Evolutionary conservation across 306 rosid genomes (phyloP).

Genomic region (Notholithocarpus densiflorus): DNA sequence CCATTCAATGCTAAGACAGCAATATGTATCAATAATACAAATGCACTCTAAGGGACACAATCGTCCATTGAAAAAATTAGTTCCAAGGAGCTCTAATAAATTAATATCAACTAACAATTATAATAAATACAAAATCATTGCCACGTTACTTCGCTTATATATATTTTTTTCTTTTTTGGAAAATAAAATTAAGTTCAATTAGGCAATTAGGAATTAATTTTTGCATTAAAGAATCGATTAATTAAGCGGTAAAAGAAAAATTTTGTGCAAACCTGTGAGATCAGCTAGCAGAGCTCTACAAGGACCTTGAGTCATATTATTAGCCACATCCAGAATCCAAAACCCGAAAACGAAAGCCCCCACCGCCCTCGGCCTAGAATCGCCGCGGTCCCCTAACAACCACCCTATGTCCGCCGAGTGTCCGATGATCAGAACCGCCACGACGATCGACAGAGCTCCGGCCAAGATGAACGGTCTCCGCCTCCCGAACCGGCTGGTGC

Average conservation of each 20-base stretch:
- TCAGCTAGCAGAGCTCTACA: constrained; percentile 88
- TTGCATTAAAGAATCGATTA: background rate
- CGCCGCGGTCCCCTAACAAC: constrained; percentile 54
- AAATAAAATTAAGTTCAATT: too few species aligned
- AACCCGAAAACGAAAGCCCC: constrained; percentile 66
- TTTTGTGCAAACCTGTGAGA: constrained; percentile 64
- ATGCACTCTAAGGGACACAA: background rate
- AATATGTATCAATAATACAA: background rate
- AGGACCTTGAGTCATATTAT: constrained; percentile 78
- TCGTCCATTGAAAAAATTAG: background rate
- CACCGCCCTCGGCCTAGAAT: constrained; percentile 55
- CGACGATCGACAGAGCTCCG: constrained; percentile 51
- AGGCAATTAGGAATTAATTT: background rate
- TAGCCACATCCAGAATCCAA: constrained; percentile 86
- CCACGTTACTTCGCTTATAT: too few species aligned
- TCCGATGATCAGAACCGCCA: constrained; percentile 66
- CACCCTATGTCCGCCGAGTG: constrained; percentile 84
- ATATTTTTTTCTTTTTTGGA: too few species aligned
- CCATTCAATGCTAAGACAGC: too few species aligned
- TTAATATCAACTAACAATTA: background rate
- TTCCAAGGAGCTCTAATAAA: background rate
- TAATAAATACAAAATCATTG: background rate
- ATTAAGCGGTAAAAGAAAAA: background rate
- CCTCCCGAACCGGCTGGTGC: constrained; percentile 76
- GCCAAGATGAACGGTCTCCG: constrained; percentile 75